A percentile compares a stretch with the other conserved stretches of the same genome.
Evolutionary conservation across 2,329 filamentous ascomycete species (phyloP).

Genomic region (Exserohilum rostratum): DNA sequence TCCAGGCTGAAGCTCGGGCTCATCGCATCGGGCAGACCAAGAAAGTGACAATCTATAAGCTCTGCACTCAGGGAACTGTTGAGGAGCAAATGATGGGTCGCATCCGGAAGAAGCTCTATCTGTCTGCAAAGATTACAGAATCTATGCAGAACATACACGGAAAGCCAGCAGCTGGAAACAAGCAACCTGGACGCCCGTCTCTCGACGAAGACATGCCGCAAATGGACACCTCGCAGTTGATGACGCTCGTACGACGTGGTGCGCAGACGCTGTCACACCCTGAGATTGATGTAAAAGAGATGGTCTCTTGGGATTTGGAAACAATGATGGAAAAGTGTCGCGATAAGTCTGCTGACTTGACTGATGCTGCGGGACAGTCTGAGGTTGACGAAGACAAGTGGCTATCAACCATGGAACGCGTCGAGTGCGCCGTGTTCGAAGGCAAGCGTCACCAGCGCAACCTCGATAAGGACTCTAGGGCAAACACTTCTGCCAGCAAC

Average conservation of each 20-base stretch:
- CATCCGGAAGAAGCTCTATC: constrained; percentile 66
- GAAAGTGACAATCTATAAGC: constrained; percentile 61
- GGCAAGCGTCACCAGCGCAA: constrained; percentile 58
- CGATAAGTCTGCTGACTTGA: constrained; percentile 55
- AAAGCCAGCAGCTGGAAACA: constrained; percentile 34
- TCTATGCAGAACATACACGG: constrained; percentile 61
- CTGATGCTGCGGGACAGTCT: constrained; percentile 41
- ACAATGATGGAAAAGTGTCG: constrained; percentile 62
- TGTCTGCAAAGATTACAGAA: constrained; percentile 66
- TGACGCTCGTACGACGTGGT: constrained; percentile 61
- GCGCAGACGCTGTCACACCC: constrained; percentile 60
- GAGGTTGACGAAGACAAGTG: constrained; percentile 61
- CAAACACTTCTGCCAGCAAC: constrained; percentile 34
- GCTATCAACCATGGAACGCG: constrained; percentile 62
- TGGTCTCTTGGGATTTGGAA: constrained; percentile 63
- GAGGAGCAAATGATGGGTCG: constrained; percentile 65
- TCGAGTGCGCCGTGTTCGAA: constrained; percentile 64
- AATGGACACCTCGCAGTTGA: constrained; percentile 59
- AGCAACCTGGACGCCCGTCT: constrained; percentile 17
- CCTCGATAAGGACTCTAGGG: constrained; percentile 33
- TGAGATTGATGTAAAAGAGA: constrained; percentile 61
- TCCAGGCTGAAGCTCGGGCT: constrained; percentile 61
- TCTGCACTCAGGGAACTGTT: constrained; percentile 63
- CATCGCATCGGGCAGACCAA: constrained; percentile 62
- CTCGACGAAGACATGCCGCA: constrained; percentile 58